Evolutionary conservation across 306 rosid species (phyloP).

Genomic region (Vigna unguiculata): DNA sequence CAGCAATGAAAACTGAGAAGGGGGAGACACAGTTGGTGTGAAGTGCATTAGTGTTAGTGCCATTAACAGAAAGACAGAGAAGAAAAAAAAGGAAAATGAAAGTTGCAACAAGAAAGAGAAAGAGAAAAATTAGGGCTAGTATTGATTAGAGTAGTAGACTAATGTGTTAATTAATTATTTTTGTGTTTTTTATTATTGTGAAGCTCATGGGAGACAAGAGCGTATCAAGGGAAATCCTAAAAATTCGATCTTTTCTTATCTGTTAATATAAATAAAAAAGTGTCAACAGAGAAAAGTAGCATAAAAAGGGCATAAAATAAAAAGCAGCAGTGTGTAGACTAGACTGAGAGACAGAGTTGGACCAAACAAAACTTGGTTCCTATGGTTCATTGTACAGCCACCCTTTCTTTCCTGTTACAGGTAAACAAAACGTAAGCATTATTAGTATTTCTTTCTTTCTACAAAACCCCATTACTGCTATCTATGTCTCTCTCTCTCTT

Average conservation of each 20-base stretch:
- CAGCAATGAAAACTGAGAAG: not conserved
- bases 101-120: not conserved
- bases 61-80: not conserved
- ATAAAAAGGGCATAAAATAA: slow-evolving; percentile 32
- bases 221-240: slow-evolving; percentile 75
- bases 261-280: slow-evolving; percentile 43
- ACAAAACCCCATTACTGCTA: slow-evolving; percentile 33
- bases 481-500: slow-evolving; percentile 16
- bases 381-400: slow-evolving; percentile 53
- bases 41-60: slow-evolving; percentile 49
- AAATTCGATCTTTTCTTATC: slow-evolving; percentile 62
- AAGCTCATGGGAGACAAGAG: slow-evolving; percentile 64
- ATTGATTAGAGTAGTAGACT: not conserved
- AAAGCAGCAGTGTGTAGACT: not conserved
- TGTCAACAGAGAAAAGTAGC: slow-evolving; percentile 35
- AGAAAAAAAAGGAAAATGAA: not conserved
- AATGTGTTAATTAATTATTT: not conserved
- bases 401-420: slow-evolving; percentile 45
- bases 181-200: not conserved
- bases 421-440: slow-evolving; percentile 45
- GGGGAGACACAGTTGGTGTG: slow-evolving; percentile 35
- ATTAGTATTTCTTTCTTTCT: slow-evolving; percentile 21
- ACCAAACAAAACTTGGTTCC: slow-evolving; percentile 41
- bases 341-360: slow-evolving; percentile 41
- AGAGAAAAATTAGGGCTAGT: slow-evolving; percentile 18